These are phyloP conservation scores for Termitomyces sp. DNA, from an alignment of 768 basidiomycete genomes.

Conservation along the genomic window DNA sequence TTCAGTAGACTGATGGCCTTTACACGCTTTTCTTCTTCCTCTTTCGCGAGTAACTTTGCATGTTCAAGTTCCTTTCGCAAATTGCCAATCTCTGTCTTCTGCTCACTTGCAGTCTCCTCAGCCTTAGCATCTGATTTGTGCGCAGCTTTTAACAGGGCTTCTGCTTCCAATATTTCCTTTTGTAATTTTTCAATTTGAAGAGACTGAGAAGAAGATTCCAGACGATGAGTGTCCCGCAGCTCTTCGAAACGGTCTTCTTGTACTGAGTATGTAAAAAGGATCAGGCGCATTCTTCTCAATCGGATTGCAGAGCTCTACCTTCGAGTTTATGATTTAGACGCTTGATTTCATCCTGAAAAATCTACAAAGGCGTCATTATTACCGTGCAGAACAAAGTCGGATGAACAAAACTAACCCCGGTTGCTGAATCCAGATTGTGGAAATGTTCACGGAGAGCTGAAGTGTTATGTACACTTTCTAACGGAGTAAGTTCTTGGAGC, in stretches of 20 bases:
- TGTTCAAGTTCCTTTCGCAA: constrained; percentile 63
- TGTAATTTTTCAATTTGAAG: constrained; percentile 69
- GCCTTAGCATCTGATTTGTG: constrained; percentile 42
- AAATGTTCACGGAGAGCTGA: constrained; percentile 73
- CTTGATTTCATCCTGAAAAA: constrained; percentile 74
- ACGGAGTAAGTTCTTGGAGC: constrained; percentile 64
- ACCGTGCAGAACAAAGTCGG: not conserved
- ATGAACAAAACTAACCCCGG: constrained; percentile 47
- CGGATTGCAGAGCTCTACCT: constrained; percentile 40
- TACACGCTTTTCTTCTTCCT: constrained; percentile 95
- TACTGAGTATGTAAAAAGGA: constrained; percentile 35
- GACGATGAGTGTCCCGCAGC: constrained; percentile 74
- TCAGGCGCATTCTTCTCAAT: constrained; percentile 1
- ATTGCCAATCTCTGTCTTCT: constrained; percentile 49
- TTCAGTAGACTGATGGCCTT: constrained; percentile 93
- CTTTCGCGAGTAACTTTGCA: constrained; percentile 62
- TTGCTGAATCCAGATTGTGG: constrained; percentile 57
- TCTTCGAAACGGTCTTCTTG: constrained; percentile 85
- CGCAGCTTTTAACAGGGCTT: constrained; percentile 60
- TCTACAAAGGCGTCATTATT: constrained; percentile 29
- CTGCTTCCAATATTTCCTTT: constrained; percentile 63
- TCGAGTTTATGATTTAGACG: constrained; percentile 67
- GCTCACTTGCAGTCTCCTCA: constrained; percentile 45
- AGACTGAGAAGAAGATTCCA: constrained; percentile 76
- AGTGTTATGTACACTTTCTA: constrained; percentile 60